A percentile compares a stretch with the other conserved stretches of the same genome.
Conservation (phyloP, 176 grass and related monocot genomes). For the Aegilops bicornis region DNA sequence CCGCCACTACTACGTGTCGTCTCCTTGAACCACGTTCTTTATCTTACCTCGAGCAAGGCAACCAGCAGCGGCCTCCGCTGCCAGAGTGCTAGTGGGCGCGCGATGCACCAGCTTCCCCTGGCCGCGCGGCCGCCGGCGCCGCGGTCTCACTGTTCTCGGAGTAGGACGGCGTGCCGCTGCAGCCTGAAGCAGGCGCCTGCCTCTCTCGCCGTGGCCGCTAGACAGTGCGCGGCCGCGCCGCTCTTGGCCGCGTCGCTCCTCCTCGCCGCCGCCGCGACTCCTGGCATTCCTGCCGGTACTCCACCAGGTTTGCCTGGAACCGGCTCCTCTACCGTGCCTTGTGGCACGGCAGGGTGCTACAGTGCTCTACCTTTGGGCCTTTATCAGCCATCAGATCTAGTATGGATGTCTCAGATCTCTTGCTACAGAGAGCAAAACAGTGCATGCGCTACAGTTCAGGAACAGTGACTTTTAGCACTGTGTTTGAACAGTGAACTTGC, state of each 20-base stretch:
- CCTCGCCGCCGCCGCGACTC: constrained; percentile 33
- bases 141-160: neutral
- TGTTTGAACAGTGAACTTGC: too few species aligned
- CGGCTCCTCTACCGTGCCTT: too few species aligned
- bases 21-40: neutral
- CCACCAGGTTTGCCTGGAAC: constrained; percentile 59
- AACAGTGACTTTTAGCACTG: too few species aligned
- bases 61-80: neutral
- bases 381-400: too few species aligned
- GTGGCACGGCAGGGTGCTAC: too few species aligned
- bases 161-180: neutral
- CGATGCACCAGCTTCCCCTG: constrained; percentile 26
- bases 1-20: neutral
- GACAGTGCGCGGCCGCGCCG: constrained; percentile 18
- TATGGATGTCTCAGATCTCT: too few species aligned
- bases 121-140: neutral
- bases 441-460: too few species aligned
- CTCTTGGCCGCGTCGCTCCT: constrained; percentile 56
- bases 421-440: too few species aligned
- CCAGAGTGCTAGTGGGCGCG: neutral
- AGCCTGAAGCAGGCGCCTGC: neutral
- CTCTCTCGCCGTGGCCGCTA: neutral
- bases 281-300: neutral
- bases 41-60: neutral
- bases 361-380: too few species aligned